Evolutionary conservation across 202 grass and related monocot species (phyloP).

Genomic region (Hordeum pubiflorum): DNA sequence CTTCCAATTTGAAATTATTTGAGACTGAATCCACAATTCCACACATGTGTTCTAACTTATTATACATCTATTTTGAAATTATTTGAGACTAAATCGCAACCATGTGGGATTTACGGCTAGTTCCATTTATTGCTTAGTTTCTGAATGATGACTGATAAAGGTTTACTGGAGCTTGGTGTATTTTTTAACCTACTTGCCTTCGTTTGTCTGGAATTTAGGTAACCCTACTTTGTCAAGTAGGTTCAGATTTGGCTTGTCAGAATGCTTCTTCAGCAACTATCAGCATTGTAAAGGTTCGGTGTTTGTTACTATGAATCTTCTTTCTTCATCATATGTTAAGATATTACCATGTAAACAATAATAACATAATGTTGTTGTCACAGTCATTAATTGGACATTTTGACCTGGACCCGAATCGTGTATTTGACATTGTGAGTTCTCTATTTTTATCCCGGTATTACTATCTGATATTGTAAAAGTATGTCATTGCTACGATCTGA

Average conservation of each 20-base stretch:
- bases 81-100: neutral
- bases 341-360: constrained; percentile 11
- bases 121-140: constrained; percentile 9
- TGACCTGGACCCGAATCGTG: constrained; percentile 92
- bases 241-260: constrained; percentile 56
- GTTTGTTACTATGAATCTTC: neutral
- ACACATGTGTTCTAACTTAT: neutral
- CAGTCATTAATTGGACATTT: constrained; percentile 99
- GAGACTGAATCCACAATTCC: neutral
- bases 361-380: constrained; percentile 24
- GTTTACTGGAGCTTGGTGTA: constrained; percentile 15
- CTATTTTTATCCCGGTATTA: neutral
- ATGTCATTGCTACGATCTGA: constrained; percentile 1
- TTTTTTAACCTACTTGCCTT: constrained; percentile 16
- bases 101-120: neutral
- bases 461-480: neutral
- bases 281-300: constrained; percentile 85
- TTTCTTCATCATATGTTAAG: constrained; percentile 2
- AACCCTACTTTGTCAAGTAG: constrained; percentile 91
- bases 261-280: constrained; percentile 66
- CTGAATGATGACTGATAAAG: neutral
- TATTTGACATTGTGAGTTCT: constrained; percentile 96
- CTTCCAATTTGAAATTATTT: constrained; percentile 10
- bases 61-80: neutral
- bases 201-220: constrained; percentile 47